A percentile compares a stretch with the other conserved stretches of the same genome.
Conservation (phyloP, 345 rosid genomes). For the Dimocarpus longan region DNA sequence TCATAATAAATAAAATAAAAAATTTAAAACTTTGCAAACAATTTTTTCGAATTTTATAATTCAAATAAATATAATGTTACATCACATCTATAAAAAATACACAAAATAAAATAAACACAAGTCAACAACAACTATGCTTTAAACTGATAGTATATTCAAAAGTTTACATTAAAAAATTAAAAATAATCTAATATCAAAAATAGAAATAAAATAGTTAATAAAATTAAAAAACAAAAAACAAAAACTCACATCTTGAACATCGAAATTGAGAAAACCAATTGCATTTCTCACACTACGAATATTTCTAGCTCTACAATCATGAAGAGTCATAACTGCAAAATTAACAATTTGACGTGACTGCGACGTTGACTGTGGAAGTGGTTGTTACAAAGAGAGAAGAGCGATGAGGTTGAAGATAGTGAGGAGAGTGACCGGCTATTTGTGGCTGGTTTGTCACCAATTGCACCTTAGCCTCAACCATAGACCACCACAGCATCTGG, state of each 20-base stretch:
- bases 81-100: background rate
- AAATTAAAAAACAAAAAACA: background rate
- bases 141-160: too few relatives aligned
- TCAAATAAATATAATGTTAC: background rate
- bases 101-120: background rate
- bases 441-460: background rate
- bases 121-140: background rate
- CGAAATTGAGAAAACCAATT: slow-evolving; percentile 71
- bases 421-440: background rate
- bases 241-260: slow-evolving; percentile 65
- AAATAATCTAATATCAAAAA: background rate
- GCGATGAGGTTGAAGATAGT: slow-evolving; percentile 2
- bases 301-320: slow-evolving; percentile 95
- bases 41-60: background rate
- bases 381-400: slow-evolving; percentile 5
- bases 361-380: slow-evolving; percentile 5
- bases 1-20: background rate
- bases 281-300: slow-evolving; percentile 89
- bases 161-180: too few relatives aligned
- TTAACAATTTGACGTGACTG: slow-evolving; percentile 33
- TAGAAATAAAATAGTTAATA: background rate
- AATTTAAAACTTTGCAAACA: background rate
- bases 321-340: slow-evolving; percentile 71
- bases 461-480: too few relatives aligned
- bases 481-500: too few relatives aligned